These are phyloP conservation scores for Trichophaea hybrida DNA, from an alignment of 2,329 filamentous ascomycete genomes.

Conservation along the genomic window DNA sequence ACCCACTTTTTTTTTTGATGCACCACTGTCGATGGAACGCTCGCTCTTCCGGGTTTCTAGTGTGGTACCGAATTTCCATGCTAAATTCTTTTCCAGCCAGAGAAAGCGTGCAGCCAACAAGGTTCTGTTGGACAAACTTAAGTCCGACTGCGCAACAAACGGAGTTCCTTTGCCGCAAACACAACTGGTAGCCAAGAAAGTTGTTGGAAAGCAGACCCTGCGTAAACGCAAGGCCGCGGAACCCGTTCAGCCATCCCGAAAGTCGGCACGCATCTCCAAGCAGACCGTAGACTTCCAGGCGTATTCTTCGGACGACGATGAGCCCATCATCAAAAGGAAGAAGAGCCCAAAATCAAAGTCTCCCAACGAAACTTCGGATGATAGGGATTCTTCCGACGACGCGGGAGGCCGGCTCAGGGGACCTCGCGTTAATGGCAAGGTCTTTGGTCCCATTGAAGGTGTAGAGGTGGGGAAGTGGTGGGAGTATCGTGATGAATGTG, in stretches of 20 bases:
- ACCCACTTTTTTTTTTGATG: neutral
- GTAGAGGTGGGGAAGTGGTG: conserved; percentile 18
- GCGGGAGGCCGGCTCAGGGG: neutral
- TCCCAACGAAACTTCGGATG: neutral
- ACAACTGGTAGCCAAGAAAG: neutral
- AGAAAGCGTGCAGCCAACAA: neutral
- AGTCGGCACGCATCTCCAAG: conserved; percentile 14
- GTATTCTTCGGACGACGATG: neutral
- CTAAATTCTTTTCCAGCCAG: neutral
- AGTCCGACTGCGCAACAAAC: neutral
- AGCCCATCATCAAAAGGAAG: neutral
- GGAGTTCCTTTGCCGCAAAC: neutral
- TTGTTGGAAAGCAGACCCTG: neutral
- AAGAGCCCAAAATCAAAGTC: neutral
- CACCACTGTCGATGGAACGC: too few species aligned
- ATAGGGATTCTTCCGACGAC: neutral
- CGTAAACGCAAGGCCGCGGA: conserved; percentile 6
- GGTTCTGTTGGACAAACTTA: neutral
- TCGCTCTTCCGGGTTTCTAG: too few species aligned
- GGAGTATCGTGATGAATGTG: conserved; percentile 14
- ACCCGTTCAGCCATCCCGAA: conserved; percentile 3
- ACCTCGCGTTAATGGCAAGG: neutral
- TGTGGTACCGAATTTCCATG: neutral
- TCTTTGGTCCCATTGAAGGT: conserved; percentile 18
- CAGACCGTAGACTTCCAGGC: neutral